A percentile compares a stretch with the other conserved stretches of the same genome.
phyloP scores from a whole-genome alignment of 192 early-diverging fungal species.

The Gryganskiella cystojenkinii region DNA sequence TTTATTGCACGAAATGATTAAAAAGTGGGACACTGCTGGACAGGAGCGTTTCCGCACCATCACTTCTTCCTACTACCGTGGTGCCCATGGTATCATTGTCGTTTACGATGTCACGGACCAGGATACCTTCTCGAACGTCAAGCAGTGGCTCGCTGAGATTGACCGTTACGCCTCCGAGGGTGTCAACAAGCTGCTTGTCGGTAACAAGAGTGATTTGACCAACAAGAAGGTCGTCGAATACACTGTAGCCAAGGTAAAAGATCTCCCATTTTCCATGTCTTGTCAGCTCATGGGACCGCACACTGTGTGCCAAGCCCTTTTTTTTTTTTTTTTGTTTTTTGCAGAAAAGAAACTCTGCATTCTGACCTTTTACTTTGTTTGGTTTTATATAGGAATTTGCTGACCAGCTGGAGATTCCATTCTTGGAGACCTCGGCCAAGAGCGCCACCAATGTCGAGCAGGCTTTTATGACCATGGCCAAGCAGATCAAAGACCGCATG shows the following conservation, averaged over 20 bases:
- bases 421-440: slow-evolving; percentile 99
- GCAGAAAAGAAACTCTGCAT: background rate
- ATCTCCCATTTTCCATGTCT: too few species aligned
- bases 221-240: slow-evolving; percentile 88
- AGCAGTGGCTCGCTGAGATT: slow-evolving; percentile 99
- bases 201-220: slow-evolving; percentile 97
- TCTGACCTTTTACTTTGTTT: background rate
- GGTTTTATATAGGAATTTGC: slow-evolving; percentile 84
- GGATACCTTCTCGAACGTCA: slow-evolving; percentile 94
- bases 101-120: slow-evolving; percentile 98
- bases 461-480: slow-evolving; percentile 99
- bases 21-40: slow-evolving; percentile 94
- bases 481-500: slow-evolving; percentile 97
- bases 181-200: slow-evolving; percentile 97
- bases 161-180: slow-evolving; percentile 97
- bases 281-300: too few species aligned
- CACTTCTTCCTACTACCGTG: slow-evolving; percentile 96
- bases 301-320: background rate
- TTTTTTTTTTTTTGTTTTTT: background rate
- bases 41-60: slow-evolving; percentile 99
- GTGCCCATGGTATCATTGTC: slow-evolving; percentile 98
- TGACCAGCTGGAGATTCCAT: slow-evolving; percentile 84
- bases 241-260: slow-evolving; percentile 67
- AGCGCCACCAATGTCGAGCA: slow-evolving; percentile 98
- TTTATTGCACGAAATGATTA: too few species aligned